Evolutionary conservation across 2,329 filamentous ascomycete species (phyloP).

Genomic region (Fusarium illudens): DNA sequence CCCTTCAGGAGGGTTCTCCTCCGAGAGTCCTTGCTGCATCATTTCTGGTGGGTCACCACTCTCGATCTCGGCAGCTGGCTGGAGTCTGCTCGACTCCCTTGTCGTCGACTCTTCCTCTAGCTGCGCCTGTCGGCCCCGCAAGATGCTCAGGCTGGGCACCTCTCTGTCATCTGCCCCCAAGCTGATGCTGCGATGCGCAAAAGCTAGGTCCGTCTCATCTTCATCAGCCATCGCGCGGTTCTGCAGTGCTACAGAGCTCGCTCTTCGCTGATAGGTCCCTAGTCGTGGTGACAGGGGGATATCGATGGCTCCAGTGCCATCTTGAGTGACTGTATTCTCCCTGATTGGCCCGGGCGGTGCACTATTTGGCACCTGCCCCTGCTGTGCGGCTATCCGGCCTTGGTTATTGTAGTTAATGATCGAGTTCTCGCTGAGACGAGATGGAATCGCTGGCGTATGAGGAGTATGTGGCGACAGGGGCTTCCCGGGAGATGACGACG

Average conservation of each 20-base stretch:
- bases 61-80: constrained; percentile 55
- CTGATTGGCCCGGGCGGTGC: constrained; percentile 46
- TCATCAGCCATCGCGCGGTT: constrained; percentile 63
- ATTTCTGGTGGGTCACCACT: constrained; percentile 50
- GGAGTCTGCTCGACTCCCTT: constrained; percentile 44
- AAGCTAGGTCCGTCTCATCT: constrained; percentile 68
- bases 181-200: constrained; percentile 73
- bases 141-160: constrained; percentile 69
- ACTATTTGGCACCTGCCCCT: constrained; percentile 37
- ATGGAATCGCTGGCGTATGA: constrained; percentile 92
- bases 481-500: constrained; percentile 89
- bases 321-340: constrained; percentile 54
- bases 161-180: constrained; percentile 71
- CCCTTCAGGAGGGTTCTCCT: constrained; percentile 57
- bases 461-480: constrained; percentile 89
- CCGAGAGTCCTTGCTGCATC: constrained; percentile 54
- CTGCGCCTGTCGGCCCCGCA: constrained; percentile 59
- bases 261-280: constrained; percentile 64
- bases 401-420: constrained; percentile 58
- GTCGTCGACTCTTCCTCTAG: constrained; percentile 46
- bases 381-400: constrained; percentile 44
- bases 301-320: constrained; percentile 73
- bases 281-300: constrained; percentile 76
- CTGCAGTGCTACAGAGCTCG: constrained; percentile 74
- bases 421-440: constrained; percentile 89